Evolutionary conservation across 2,329 filamentous ascomycete genomes (phyloP), one percentile per base, ranked within the genome.

Genomic region (Achaetomium macrosporum): DNA sequence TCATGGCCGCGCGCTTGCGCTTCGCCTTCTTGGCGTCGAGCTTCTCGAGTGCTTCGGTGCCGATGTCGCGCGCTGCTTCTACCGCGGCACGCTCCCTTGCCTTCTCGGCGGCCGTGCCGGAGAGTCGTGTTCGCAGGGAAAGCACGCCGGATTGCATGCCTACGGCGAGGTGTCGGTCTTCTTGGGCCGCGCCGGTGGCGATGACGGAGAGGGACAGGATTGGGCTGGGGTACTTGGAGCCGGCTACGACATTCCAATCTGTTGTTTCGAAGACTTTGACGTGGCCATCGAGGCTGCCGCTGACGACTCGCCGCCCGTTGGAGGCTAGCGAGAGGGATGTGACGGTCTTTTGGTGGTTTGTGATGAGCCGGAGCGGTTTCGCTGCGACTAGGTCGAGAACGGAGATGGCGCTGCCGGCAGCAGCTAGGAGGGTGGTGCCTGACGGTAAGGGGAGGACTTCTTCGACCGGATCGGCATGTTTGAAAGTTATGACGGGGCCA

Each of bases 291-390:
- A 99, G 77, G 17, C 86, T 90, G 69, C 90, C 93, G 59, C 86
- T 91, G 50, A 99, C 81, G 52, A 99, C 78, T 47, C 93, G 83
- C 47, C 83, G 83, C 43, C 88, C 88, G 61, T 87, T 82, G 42
- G 89, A 91, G 8, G 90, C 91, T 33, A 95, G 75, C 47, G 86
- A 85, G 50, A 99, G 78, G 8, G 87, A 85, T 0, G 93, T 97
- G 55, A 99, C 91, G 0, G 93, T 96, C 81, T 97, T 99, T 67
- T 99, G 93, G 71, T 99, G 93, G 68, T 95, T 97, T 62, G 85
- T 85, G 58, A 99, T 85, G 65, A 95, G 76, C 62, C 90, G 86
- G 53, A 96, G 75, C 5, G 92, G 90, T 65, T 89, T 90, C 25
- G 88, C 93, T 46, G 91, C 92, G 15, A 97, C 87, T 42, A 99